These are phyloP conservation scores for Phytophthora hibernalis DNA, from an alignment of 352 stramenopile genomes.

Conservation along the genomic window DNA sequence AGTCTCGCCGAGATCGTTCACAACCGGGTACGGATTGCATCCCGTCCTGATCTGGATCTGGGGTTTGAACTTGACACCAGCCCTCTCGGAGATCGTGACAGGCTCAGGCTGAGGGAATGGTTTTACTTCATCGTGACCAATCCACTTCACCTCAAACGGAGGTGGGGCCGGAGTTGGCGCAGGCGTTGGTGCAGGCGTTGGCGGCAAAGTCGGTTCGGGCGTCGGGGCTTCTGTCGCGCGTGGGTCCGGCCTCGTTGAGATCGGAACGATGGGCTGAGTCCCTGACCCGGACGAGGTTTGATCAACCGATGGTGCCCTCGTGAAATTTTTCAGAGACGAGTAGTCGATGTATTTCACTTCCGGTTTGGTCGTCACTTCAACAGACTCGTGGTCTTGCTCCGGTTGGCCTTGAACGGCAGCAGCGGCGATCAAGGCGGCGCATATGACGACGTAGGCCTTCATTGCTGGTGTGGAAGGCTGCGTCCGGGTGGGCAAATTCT, in stretches of 20 bases:
- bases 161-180: too few species aligned
- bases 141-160: conserved; percentile 1
- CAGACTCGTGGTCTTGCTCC: too few species aligned
- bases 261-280: not conserved
- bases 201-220: not conserved
- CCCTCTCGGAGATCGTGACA: conserved; percentile 16
- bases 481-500: not conserved
- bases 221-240: not conserved
- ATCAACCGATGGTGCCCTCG: not conserved
- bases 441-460: not conserved
- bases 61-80: conserved; percentile 17
- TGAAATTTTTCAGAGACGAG: not conserved
- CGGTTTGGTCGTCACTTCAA: not conserved
- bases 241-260: not conserved
- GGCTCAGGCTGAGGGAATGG: conserved; percentile 10
- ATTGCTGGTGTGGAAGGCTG: not conserved
- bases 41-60: conserved; percentile 12
- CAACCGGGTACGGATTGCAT: conserved; percentile 20
- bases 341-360: not conserved
- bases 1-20: conserved; percentile 22
- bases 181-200: not conserved
- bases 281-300: not conserved
- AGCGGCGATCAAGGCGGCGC: not conserved
- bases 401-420: not conserved
- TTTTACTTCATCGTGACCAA: conserved; percentile 12